A percentile compares a stretch with the other conserved stretches of the same genome.
Conservation (phyloP, 805 yeast species). For the Nakazawaea ishiwadae region DNA sequence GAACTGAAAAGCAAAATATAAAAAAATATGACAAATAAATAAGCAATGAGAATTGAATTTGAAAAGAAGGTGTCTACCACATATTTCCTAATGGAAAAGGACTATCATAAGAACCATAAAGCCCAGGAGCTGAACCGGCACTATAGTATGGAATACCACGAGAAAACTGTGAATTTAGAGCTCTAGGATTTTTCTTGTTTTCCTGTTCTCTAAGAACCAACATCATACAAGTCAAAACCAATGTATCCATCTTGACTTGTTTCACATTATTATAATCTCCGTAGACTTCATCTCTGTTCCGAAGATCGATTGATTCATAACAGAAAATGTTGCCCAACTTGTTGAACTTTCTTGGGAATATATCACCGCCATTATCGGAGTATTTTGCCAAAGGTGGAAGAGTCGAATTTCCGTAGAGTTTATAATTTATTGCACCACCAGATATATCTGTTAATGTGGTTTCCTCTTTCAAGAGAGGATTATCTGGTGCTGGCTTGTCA, state of each 20-base stretch:
- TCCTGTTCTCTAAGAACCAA: constrained; percentile 16
- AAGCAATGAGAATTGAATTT: no score
- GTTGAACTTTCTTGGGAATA: constrained; percentile 11
- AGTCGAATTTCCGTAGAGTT: constrained; percentile 13
- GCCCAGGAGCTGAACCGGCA: background rate
- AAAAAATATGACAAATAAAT: no score
- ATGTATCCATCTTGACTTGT: constrained; percentile 13
- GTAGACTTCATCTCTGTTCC: constrained; percentile 8
- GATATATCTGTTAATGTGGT: constrained; percentile 13
- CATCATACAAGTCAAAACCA: constrained; percentile 14
- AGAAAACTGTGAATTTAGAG: constrained; percentile 1
- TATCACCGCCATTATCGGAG: constrained; percentile 11
- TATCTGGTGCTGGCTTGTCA: constrained; percentile 11
- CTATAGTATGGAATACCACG: constrained; percentile 3
- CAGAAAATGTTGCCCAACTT: constrained; percentile 10
- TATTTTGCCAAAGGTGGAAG: constrained; percentile 14
- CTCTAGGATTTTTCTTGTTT: constrained; percentile 13
- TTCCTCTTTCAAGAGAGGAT: constrained; percentile 13
- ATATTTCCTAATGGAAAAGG: constrained; percentile 7
- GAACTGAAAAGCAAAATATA: no score
- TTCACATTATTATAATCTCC: constrained; percentile 12
- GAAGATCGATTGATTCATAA: constrained; percentile 11
- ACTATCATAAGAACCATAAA: constrained; percentile 6
- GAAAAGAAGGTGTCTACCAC: background rate
- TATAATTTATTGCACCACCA: constrained; percentile 8